Evolutionary conservation across 352 stramenopile species (phyloP).

Genomic region (Globisporangium paroecandrum): DNA sequence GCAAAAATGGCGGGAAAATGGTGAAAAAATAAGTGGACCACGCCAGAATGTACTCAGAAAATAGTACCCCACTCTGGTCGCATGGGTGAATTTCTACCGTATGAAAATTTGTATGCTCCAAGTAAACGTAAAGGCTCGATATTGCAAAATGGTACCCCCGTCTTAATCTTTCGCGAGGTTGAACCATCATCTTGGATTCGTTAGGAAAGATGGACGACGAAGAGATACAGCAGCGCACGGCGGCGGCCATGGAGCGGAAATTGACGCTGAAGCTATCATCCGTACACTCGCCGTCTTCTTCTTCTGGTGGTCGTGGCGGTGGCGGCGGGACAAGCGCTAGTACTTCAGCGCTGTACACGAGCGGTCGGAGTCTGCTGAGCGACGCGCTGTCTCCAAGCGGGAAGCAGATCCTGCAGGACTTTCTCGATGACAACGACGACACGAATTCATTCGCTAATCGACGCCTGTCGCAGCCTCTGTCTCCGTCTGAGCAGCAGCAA

Average conservation of each 20-base stretch:
- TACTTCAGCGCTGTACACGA: slow-evolving; percentile 16
- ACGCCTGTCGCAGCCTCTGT: neutral
- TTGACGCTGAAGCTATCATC: slow-evolving; percentile 4
- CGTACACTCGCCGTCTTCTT: slow-evolving; percentile 17
- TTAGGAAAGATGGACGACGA: neutral
- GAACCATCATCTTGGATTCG: slow-evolving; percentile 3
- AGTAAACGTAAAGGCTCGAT: neutral
- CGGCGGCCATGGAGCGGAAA: slow-evolving; percentile 6
- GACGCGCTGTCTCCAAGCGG: slow-evolving; percentile 59
- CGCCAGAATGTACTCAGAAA: neutral
- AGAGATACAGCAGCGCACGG: neutral
- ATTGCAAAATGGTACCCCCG: slow-evolving; percentile 9
- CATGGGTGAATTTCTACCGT: neutral
- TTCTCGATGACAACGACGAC: slow-evolving; percentile 26
- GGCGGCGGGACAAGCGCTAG: neutral
- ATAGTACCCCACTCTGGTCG: slow-evolving; percentile 1
- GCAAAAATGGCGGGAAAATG: too few relatives aligned
- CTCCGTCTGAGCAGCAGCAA: neutral
- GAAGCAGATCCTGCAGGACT: slow-evolving; percentile 44
- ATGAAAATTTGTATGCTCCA: neutral
- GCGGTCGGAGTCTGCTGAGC: slow-evolving; percentile 37
- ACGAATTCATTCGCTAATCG: too few relatives aligned
- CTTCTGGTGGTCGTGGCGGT: slow-evolving; percentile 1
- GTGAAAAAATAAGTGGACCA: neutral
- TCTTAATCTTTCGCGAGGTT: neutral